Evolutionary conservation across 164 flowering plant genomes (phyloP).

Genomic region (Sedum album): DNA sequence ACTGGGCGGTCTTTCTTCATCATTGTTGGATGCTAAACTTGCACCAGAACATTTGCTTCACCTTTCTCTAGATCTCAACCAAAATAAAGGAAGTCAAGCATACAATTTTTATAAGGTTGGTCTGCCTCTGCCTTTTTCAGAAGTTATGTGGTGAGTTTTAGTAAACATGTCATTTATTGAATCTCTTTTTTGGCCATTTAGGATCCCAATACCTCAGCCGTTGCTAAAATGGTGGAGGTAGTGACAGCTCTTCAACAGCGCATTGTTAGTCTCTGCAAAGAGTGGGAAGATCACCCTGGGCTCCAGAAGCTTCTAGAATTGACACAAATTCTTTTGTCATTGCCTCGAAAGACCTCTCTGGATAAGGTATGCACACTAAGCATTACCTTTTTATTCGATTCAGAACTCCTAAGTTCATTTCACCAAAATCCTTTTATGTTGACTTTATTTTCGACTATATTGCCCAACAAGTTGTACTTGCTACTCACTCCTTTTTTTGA

Average conservation of each 20-base stretch:
- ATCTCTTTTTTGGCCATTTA: too few species aligned
- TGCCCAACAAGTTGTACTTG: too few species aligned
- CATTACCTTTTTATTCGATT: not conserved
- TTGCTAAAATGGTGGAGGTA: slow-evolving; percentile 60
- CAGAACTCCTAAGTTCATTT: too few species aligned
- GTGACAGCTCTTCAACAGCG: slow-evolving; percentile 33
- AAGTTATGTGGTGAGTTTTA: too few species aligned
- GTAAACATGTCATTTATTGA: too few species aligned
- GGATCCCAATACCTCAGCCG: slow-evolving; percentile 65
- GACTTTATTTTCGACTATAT: too few species aligned
- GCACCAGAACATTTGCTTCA: slow-evolving; percentile 66
- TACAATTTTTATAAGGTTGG: slow-evolving; percentile 82
- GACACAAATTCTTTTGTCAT: slow-evolving; percentile 53
- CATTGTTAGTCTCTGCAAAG: slow-evolving; percentile 34
- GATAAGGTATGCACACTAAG: slow-evolving; percentile 48
- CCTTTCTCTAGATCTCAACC: slow-evolving; percentile 53
- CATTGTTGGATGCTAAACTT: slow-evolving; percentile 52
- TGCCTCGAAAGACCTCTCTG: slow-evolving; percentile 62
- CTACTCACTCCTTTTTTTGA: too few species aligned
- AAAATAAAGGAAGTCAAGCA: slow-evolving; percentile 16
- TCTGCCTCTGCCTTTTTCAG: too few species aligned
- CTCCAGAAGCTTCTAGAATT: slow-evolving; percentile 55
- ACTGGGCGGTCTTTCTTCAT: slow-evolving; percentile 29
- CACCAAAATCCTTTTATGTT: too few species aligned
- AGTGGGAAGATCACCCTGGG: slow-evolving; percentile 70